Evolutionary conservation across 2,329 filamentous ascomycete species (phyloP), one percentile per base, ranked within the genome.

Genomic region (Xylaria hypoxylon): DNA sequence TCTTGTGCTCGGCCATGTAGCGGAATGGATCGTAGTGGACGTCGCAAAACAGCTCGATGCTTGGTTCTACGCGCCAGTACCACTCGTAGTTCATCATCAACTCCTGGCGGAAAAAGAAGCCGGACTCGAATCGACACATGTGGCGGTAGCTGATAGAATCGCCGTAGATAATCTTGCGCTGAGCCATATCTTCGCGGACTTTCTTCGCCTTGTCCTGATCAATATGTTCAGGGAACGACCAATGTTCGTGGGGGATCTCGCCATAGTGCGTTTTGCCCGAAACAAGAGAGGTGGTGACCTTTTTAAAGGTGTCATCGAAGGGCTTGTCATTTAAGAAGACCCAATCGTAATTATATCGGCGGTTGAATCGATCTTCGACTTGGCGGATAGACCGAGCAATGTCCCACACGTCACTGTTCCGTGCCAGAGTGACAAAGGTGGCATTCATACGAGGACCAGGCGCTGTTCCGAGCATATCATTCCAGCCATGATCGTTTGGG

Each of bases 61-160:
- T 96, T 74, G 96, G 96, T 86, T 99, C 96, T 15, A 99, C 96
- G 73, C 96, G 93, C 96, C 96, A 99, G 87, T 99, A 99, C 88
- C 93, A 99, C 78, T 99, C 96, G 81, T 97, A 99, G 79, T 98
- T 94, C 79, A 92, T 82, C 92, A 99, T 94, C 72, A 97, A 83
- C 33, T 89, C 87, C 79, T 99, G 96, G 68, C 92, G 93, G 89
- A 98, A 99, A 87, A 99, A 99, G 86, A 99, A 99, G 44, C 96
- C 96, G 7, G 95, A 98, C 82, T 99, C 96, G 78, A 97, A 99
- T 71, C 96, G 93, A 82, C 96, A 99, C 96, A 99, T 99, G 85
- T 99, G 96, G 70, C 96, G 90, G 84, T 99, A 99, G 83, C 93
- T 97, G 82, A 97, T 83, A 11, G 94, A 97, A 80, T 98, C 96